Base-by-base conservation (phyloP, 306 rosid genomes). In the Lupinus albus region DNA sequence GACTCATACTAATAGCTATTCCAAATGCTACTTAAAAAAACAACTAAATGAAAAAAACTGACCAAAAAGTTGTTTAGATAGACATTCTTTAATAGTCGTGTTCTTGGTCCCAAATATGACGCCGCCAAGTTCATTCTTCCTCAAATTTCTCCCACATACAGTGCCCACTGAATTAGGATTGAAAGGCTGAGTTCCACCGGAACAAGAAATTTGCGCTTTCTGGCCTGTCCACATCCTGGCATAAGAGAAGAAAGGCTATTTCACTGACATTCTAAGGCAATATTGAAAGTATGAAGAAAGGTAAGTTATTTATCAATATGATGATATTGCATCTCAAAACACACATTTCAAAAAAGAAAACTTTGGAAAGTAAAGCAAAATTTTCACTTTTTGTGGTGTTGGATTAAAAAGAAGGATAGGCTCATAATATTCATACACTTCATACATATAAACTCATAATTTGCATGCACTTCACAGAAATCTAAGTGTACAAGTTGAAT, bases 41-140 rank as follows among this genome's bases (percentile, higher is more conserved):
- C 4, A 38, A 64, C 50, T 28, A 72, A 44, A 74, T 65, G 49
- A 6, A 53, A 63, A 68, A 44, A 60, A 85, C 87, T 28, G 38
- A 93, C 96, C 98, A 79, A 93, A 93, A 48, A 93, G 84, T 74
- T 93, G 95, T 54, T 83, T 89, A 4, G 79, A 81, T 12, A 88
- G 82, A 58, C 97, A 89, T 65, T 93, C 97, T 57, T 72, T 76
- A 0, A 89, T 80, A 4, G 94, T 93, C 51, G 3, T 9, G 11
- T 70, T 77, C 79, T 70, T 93, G 85, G 91, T 84, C 15, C 98
- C 97, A 79, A 93, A 89, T 57, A 89, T 76, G 59, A 88, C 94
- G 2, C 96, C 87, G 9, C 99, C 99, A 54, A 93, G 99, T 65
- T 88, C 68, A 67, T 67, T 61, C 71, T 76, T 85, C 5, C 5